Evolutionary conservation across 768 basidiomycete species (phyloP).

Genomic region (Suillus discolor): DNA sequence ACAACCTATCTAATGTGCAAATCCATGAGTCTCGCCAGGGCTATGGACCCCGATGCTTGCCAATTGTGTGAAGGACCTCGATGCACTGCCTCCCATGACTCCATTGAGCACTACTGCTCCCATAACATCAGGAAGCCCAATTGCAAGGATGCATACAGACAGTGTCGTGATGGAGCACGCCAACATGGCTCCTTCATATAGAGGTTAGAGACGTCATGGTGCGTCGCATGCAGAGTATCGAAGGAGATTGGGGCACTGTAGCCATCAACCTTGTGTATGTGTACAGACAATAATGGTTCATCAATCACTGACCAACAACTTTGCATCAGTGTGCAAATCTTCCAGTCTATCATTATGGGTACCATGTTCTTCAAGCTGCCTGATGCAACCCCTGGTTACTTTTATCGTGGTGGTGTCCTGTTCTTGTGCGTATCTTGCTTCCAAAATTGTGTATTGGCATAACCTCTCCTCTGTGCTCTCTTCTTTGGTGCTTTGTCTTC

Average conservation of each 20-base stretch:
- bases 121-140: no score
- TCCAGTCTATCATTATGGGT: constrained; percentile 62
- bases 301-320: neutral
- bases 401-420: constrained; percentile 84
- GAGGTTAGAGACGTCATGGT: constrained; percentile 50
- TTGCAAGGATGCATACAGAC: no score
- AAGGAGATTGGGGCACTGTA: constrained; percentile 38
- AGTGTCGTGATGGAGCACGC: constrained; percentile 59
- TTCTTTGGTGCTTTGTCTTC: constrained; percentile 60
- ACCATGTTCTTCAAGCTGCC: constrained; percentile 76
- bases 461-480: constrained; percentile 42
- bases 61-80: no score
- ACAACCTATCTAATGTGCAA: no score
- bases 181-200: constrained; percentile 42
- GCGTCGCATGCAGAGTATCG: constrained; percentile 49
- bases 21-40: no score
- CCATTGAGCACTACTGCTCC: no score
- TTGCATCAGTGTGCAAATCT: constrained; percentile 38
- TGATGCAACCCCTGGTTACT: constrained; percentile 74
- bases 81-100: no score
- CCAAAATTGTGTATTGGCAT: neutral
- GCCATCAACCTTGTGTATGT: constrained; percentile 30
- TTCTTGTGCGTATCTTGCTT: constrained; percentile 60
- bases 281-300: neutral
- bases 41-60: no score